Percentiles rank a stretch among this genome's conserved stretches.
phyloP scores from a whole-genome alignment of 1,284 basidiomycete species.

The Pseudozyma thailandica region DNA sequence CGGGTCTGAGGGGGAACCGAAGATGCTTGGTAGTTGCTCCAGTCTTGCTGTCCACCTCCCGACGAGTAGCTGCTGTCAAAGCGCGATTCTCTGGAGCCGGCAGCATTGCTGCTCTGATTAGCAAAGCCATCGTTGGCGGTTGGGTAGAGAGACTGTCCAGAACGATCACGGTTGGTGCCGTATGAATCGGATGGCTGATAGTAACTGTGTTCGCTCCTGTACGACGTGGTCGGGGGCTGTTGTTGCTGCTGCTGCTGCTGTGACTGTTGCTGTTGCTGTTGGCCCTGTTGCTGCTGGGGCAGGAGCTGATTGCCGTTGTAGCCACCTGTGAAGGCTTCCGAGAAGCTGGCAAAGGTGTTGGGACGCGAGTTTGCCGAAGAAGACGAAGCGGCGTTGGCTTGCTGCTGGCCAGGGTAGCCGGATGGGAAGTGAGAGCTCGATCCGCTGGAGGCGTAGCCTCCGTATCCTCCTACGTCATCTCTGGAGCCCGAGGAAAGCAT shows the following conservation, averaged over 20 bases:
- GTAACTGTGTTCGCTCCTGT: conserved; percentile 39
- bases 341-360: conserved; percentile 45
- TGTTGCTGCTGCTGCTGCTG: conserved; percentile 24
- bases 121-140: conserved; percentile 17
- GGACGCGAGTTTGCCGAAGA: conserved; percentile 36
- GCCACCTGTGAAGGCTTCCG: conserved; percentile 34
- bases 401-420: conserved; percentile 11
- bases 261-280: conserved; percentile 14
- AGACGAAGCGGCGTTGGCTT: conserved; percentile 27
- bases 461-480: conserved; percentile 34
- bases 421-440: conserved; percentile 43
- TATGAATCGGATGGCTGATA: conserved; percentile 43
- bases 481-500: conserved; percentile 39
- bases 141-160: conserved; percentile 26
- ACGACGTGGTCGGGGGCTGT: conserved; percentile 38
- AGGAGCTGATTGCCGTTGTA: conserved; percentile 38
- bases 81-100: conserved; percentile 16
- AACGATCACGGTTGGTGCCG: conserved; percentile 30
- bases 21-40: conserved; percentile 38
- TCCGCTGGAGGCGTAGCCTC: conserved; percentile 31
- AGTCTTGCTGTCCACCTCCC: conserved; percentile 33
- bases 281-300: conserved; percentile 32
- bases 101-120: conserved; percentile 10
- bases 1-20: conserved; percentile 2
- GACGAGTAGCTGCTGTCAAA: conserved; percentile 38